A percentile compares a stretch with the other conserved stretches of the same genome.
Evolutionary conservation across 2,329 filamentous ascomycete species (phyloP).

Genomic region (Trichoderma polysporum): DNA sequence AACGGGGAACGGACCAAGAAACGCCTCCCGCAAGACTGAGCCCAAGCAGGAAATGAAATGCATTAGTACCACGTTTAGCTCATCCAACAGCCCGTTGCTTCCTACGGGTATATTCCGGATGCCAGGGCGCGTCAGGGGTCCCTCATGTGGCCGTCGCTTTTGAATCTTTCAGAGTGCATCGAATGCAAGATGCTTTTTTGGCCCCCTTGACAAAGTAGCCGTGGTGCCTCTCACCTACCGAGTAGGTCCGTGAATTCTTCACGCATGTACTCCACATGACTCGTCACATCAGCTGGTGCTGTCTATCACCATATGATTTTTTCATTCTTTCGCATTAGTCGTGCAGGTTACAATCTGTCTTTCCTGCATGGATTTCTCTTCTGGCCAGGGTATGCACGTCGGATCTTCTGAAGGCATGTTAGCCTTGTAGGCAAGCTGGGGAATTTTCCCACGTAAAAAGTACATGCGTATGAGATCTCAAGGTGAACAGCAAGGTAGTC

Average conservation of each 20-base stretch:
- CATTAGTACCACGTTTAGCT: slow-evolving; percentile 4
- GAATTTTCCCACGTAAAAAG: background rate
- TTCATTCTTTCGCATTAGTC: background rate
- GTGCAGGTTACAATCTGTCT: background rate
- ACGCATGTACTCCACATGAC: background rate
- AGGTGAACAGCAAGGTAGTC: background rate
- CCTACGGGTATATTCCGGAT: slow-evolving; percentile 7
- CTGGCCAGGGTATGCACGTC: background rate
- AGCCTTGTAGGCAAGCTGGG: background rate
- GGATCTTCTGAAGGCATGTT: background rate
- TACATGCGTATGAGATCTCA: background rate
- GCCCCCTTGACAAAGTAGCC: background rate
- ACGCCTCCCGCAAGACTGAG: slow-evolving; percentile 15
- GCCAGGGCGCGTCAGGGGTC: slow-evolving; percentile 8
- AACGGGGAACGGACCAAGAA: slow-evolving; percentile 9
- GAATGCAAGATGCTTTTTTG: background rate
- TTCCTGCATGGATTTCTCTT: background rate
- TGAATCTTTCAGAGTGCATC: background rate
- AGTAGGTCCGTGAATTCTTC: background rate
- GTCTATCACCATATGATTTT: background rate
- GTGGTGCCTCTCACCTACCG: background rate
- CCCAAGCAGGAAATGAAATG: slow-evolving; percentile 15
- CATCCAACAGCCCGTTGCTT: background rate
- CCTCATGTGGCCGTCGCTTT: slow-evolving; percentile 16
- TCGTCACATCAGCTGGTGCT: background rate